Evolutionary conservation across 2,329 filamentous ascomycete species (phyloP).

Genomic region (Camillea tinctor): DNA sequence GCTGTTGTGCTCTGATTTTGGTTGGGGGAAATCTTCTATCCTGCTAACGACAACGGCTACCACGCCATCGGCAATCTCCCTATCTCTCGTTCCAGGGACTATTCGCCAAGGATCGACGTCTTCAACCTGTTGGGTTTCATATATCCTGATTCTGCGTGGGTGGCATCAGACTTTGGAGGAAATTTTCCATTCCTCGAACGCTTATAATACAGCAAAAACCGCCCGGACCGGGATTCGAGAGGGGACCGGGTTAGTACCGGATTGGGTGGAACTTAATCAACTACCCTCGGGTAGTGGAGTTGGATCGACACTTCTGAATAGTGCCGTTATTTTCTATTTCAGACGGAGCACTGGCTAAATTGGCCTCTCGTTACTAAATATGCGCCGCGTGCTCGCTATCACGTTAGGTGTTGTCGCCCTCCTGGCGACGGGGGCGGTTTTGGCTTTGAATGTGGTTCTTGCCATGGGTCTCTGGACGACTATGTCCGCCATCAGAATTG

Average conservation of each 20-base stretch:
- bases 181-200: neutral
- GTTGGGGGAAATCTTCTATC: too few relatives aligned
- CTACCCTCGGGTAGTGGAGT: too few relatives aligned
- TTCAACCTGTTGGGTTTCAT: neutral
- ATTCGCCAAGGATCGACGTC: neutral
- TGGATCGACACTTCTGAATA: too few relatives aligned
- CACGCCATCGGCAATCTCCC: neutral
- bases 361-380: conserved; percentile 32
- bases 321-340: neutral
- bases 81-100: neutral
- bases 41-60: too few relatives aligned
- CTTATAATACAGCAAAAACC: neutral
- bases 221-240: neutral
- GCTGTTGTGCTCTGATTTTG: too few relatives aligned
- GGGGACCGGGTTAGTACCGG: neutral
- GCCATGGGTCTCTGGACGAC: conserved; percentile 34
- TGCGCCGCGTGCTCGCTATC: conserved; percentile 35
- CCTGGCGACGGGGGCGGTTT: conserved; percentile 38
- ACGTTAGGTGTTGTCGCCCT: conserved; percentile 38
- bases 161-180: neutral
- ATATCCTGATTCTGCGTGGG: neutral
- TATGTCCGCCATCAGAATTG: conserved; percentile 31
- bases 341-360: conserved; percentile 3
- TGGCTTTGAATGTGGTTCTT: conserved; percentile 42
- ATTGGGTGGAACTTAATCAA: too few relatives aligned